phyloP scores from a whole-genome alignment of 2,329 filamentous ascomycete genomes.

The Colletotrichum sp. region DNA sequence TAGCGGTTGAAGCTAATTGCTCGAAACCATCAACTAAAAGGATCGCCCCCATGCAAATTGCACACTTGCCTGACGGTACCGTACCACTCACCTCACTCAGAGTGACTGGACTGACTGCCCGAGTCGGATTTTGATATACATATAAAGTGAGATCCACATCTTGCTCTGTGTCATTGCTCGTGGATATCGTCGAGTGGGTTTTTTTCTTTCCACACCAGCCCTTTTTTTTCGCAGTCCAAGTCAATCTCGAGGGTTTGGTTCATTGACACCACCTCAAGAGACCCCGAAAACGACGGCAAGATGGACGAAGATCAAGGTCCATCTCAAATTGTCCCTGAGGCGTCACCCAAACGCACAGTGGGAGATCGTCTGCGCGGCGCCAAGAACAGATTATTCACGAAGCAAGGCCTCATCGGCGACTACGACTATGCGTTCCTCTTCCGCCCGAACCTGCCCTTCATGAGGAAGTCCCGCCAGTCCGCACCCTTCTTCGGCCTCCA shows the following conservation, averaged over 20 bases:
- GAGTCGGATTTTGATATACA: background rate
- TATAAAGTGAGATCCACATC: conserved; percentile 2
- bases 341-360: conserved; percentile 34
- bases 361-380: conserved; percentile 31
- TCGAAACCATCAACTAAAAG: conserved; percentile 19
- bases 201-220: background rate
- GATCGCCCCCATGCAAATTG: conserved; percentile 4
- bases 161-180: background rate
- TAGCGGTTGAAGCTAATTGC: conserved; percentile 12
- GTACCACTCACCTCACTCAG: background rate
- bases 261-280: background rate
- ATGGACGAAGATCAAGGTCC: conserved; percentile 65
- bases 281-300: background rate
- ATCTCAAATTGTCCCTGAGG: conserved; percentile 49
- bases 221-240: background rate
- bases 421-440: conserved; percentile 95
- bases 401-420: conserved; percentile 77
- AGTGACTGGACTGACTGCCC: background rate
- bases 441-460: conserved; percentile 80
- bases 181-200: background rate
- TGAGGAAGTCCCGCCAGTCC: conserved; percentile 62
- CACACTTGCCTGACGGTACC: background rate
- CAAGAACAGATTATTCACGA: conserved; percentile 55
- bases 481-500: conserved; percentile 86
- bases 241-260: background rate